Evolutionary conservation across 2,329 filamentous ascomycete species (phyloP), one percentile per base, ranked within the genome.

Genomic region (Trichothecium roseum): DNA sequence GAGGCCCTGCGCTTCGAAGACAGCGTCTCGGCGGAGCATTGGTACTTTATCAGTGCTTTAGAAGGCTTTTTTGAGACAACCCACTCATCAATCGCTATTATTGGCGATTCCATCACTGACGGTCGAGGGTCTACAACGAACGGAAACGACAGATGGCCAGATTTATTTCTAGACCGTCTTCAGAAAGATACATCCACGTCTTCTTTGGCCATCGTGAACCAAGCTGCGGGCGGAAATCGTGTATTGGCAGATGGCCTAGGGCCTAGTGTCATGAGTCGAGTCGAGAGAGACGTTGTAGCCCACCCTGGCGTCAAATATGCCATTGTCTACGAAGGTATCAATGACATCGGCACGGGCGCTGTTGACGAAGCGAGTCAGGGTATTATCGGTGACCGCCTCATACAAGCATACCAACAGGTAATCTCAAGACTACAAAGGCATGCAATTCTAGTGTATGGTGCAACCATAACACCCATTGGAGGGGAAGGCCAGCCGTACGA

Each of bases 51-150:
- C 45, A 71, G 65, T 26, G 64, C 64, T 4, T 50, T 81, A 8
- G 72, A 79, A 50, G 73, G 63, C n/a, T 68, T 62, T 56, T 52
- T 64, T 1, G 30, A 13, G 9, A 59, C 64, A 0, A 42, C 48
- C 0, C 32, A 48, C 12, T 56, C 60, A 33, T 60, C 66, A 2
- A 62, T 80, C 24, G 66, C 63, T 15, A 64, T 81, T 17, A 57
- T 81, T 2, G 77, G 77, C n/a, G 77, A 82, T 52, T 75, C 69
- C 46, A 78, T 81, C 48, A 80, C 75, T 4, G 77, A 81, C 47
- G 77, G 77, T 9, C 63, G 74, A 18, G 73, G 73, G 30, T 74
- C 67, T 39, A 71, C 68, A 20, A 72, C 68, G 14, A 69, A 80
- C 52, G 55, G 50, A 16, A 78, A 80, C 53, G 64, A 76, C 49